A percentile compares a stretch with the other conserved stretches of the same genome.
These are phyloP conservation scores for Bruguiera gymnorhiza DNA, from an alignment of 345 rosid genomes.

Conservation along the genomic window DNA sequence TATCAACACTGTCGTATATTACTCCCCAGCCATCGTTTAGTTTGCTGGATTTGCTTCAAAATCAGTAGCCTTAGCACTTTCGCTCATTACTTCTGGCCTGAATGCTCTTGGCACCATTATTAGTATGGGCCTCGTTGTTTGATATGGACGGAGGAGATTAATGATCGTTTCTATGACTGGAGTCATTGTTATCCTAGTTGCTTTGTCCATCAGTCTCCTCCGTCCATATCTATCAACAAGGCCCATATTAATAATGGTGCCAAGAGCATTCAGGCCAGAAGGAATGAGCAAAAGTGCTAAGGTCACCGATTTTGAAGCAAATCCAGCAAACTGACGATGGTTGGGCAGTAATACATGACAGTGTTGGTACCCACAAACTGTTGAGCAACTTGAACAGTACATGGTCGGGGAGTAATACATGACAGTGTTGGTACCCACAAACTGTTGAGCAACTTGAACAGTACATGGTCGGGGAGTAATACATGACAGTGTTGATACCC, in stretches of 20 bases:
- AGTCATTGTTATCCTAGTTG: conserved; percentile 56
- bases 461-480: conserved; percentile 54
- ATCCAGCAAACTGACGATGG: conserved; percentile 93
- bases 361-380: too few species aligned
- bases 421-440: too few species aligned
- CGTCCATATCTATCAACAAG: conserved; percentile 83
- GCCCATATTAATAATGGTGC: conserved; percentile 58
- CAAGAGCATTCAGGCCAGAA: conserved; percentile 66
- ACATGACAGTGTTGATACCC: conserved; percentile 95
- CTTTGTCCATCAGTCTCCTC: conserved; percentile 58
- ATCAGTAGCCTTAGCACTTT: conserved; percentile 70
- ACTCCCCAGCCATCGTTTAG: conserved; percentile 84
- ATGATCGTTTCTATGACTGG: conserved; percentile 83
- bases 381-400: too few species aligned
- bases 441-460: too few species aligned
- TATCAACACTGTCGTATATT: conserved; percentile 93
- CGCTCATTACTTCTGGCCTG: conserved; percentile 78
- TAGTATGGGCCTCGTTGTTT: conserved; percentile 75
- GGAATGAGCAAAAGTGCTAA: conserved; percentile 79
- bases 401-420: background rate
- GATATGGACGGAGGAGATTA: conserved; percentile 74
- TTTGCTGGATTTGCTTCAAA: conserved; percentile 91
- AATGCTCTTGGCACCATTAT: conserved; percentile 70
- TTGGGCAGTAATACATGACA: too few species aligned
- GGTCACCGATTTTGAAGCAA: conserved; percentile 77